These are phyloP conservation scores for Tarenaya hassleriana DNA, from an alignment of 345 rosid genomes.

Conservation along the genomic window DNA sequence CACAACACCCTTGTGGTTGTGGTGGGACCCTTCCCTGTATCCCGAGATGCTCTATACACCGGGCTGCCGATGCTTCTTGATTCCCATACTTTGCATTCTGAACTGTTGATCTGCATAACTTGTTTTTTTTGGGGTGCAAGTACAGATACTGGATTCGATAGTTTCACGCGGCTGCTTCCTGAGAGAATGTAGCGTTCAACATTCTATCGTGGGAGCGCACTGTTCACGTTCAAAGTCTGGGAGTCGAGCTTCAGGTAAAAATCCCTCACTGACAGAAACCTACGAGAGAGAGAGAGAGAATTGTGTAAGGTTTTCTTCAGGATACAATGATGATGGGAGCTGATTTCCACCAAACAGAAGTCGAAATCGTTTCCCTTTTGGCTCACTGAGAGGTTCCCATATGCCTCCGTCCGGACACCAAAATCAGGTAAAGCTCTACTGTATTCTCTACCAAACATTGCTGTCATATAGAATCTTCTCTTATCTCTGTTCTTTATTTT, in stretches of 20 bases:
- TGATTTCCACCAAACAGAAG: conserved; percentile 68
- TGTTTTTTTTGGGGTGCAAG: conserved; percentile 11
- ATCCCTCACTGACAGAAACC: too few relatives aligned
- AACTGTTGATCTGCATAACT: conserved; percentile 9
- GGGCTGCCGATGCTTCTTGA: too few relatives aligned
- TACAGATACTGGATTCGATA: conserved; percentile 59
- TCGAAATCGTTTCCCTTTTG: conserved; percentile 49
- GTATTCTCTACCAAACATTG: background rate
- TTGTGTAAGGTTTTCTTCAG: conserved; percentile 25
- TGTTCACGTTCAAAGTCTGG: conserved; percentile 77
- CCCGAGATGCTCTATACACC: background rate
- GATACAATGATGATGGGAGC: conserved; percentile 92
- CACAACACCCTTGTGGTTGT: conserved; percentile 57
- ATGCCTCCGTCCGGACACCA: conserved; percentile 60
- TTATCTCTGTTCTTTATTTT: background rate
- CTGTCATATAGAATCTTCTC: background rate
- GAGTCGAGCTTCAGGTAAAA: conserved; percentile 65
- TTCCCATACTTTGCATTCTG: conserved; percentile 5
- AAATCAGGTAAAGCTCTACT: conserved; percentile 67
- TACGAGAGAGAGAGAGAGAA: background rate
- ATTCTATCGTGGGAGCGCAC: conserved; percentile 66
- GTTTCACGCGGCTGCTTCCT: conserved; percentile 82
- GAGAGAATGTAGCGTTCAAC: conserved; percentile 67
- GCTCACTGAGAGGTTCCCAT: conserved; percentile 63
- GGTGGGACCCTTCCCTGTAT: conserved; percentile 11